These are phyloP conservation scores for Nectriaceae sp. DNA, from an alignment of 2,329 filamentous ascomycete genomes.

Conservation along the genomic window DNA sequence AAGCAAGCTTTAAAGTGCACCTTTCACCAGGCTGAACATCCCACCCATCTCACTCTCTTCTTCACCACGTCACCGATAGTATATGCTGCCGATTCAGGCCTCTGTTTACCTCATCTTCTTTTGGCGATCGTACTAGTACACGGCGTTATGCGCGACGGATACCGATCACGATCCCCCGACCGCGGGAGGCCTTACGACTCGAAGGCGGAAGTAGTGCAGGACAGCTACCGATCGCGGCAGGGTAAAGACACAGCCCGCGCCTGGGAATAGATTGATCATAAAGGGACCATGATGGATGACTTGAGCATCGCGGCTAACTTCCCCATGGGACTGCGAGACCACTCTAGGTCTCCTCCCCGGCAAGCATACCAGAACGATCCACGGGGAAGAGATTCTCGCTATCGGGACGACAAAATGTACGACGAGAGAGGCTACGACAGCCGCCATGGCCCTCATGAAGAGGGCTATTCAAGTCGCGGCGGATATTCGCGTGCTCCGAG, in stretches of 20 bases:
- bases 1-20: too few species aligned
- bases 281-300: slow-evolving; percentile 29
- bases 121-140: slow-evolving; percentile 18
- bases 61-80: background rate
- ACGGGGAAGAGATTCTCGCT: slow-evolving; percentile 29
- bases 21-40: too few species aligned
- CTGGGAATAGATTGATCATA: slow-evolving; percentile 26
- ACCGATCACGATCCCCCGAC: slow-evolving; percentile 34
- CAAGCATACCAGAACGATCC: slow-evolving; percentile 40
- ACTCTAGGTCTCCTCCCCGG: slow-evolving; percentile 45
- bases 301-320: slow-evolving; percentile 48
- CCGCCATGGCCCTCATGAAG: slow-evolving; percentile 31
- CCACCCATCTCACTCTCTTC: background rate
- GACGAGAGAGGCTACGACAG: slow-evolving; percentile 23
- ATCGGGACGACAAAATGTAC: slow-evolving; percentile 27
- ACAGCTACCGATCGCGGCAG: slow-evolving; percentile 51
- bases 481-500: slow-evolving; percentile 27
- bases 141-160: slow-evolving; percentile 47
- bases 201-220: slow-evolving; percentile 32
- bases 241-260: slow-evolving; percentile 47
- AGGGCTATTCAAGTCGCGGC: slow-evolving; percentile 26
- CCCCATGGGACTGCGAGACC: slow-evolving; percentile 44
- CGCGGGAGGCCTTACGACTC: slow-evolving; percentile 30
- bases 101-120: background rate
- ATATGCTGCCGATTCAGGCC: background rate